A percentile compares a stretch with the other conserved stretches of the same genome.
Conservation (phyloP, 768 basidiomycete species). For the Antrodiella citrinella region DNA sequence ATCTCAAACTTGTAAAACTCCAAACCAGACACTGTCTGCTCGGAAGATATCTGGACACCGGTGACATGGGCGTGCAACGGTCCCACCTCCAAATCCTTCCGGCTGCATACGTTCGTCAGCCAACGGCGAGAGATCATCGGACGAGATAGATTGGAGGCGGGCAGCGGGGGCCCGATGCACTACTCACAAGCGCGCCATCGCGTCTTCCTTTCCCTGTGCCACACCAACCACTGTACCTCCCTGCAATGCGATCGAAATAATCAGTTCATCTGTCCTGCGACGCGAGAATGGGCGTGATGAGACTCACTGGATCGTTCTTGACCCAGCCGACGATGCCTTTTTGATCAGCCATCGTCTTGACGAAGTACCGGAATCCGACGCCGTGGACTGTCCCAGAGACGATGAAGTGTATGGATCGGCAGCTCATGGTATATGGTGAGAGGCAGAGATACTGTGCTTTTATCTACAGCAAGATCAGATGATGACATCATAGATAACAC, state of each 20-base stretch:
- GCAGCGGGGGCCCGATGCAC: no score
- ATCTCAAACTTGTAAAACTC: constrained; percentile 9
- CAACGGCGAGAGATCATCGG: not conserved
- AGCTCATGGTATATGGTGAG: constrained; percentile 1
- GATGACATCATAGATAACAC: not conserved
- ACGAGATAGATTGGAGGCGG: not conserved
- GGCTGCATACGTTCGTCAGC: constrained; percentile 1
- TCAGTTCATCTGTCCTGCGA: not conserved
- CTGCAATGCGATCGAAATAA: not conserved
- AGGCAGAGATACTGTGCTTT: not conserved
- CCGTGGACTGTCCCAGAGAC: constrained; percentile 9
- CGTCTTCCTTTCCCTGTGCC: constrained; percentile 7
- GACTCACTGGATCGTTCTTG: constrained; percentile 11
- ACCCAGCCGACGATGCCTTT: constrained; percentile 13
- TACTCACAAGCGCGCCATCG: constrained; percentile 6
- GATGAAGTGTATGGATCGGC: constrained; percentile 7
- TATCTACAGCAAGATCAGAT: not conserved
- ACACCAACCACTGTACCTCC: constrained; percentile 7
- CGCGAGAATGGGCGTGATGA: not conserved
- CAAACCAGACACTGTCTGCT: constrained; percentile 1
- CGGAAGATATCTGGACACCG: constrained; percentile 3
- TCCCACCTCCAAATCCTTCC: constrained; percentile 2
- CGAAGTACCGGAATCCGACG: constrained; percentile 11
- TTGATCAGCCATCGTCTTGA: constrained; percentile 1
- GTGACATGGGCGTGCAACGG: constrained; percentile 6